phyloP scores from a whole-genome alignment of 1,139 yeast species.

The Hyphopichia khmerensis region DNA sequence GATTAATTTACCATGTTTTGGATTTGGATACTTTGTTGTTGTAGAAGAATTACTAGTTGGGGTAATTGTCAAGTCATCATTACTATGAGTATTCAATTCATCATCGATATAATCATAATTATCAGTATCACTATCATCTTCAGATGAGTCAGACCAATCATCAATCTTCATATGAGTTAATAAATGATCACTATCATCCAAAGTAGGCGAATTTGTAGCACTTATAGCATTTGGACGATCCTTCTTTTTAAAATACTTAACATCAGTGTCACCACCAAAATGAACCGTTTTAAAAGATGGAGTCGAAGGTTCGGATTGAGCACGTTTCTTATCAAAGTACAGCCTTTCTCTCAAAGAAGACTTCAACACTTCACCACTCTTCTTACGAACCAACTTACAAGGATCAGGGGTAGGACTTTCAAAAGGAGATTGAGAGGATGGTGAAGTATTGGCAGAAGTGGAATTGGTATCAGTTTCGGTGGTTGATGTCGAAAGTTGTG shows the following conservation, averaged over 20 bases:
- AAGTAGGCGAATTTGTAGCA: slow-evolving; percentile 59
- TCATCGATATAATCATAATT: slow-evolving; percentile 23
- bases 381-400: slow-evolving; percentile 55
- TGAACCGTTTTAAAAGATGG: slow-evolving; percentile 75
- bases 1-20: slow-evolving; percentile 17
- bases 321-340: slow-evolving; percentile 38
- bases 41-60: no score
- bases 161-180: slow-evolving; percentile 10
- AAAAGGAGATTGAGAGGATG: not conserved
- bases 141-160: slow-evolving; percentile 12
- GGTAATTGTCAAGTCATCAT: slow-evolving; percentile 2
- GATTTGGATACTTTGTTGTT: slow-evolving; percentile 27
- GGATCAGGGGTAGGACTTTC: slow-evolving; percentile 5
- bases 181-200: slow-evolving; percentile 20
- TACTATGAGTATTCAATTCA: slow-evolving; percentile 3
- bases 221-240: slow-evolving; percentile 79
- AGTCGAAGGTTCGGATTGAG: slow-evolving; percentile 70
- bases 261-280: slow-evolving; percentile 66
- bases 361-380: slow-evolving; percentile 79
- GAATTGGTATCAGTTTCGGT: not conserved
- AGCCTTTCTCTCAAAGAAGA: slow-evolving; percentile 55
- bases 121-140: slow-evolving; percentile 23
- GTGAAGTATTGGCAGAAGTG: not conserved
- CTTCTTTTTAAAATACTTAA: slow-evolving; percentile 66
- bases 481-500: slow-evolving; percentile 5